Conservation (phyloP, 2,329 filamentous ascomycete genomes). For the Pseudogymnoascus pannorum region DNA sequence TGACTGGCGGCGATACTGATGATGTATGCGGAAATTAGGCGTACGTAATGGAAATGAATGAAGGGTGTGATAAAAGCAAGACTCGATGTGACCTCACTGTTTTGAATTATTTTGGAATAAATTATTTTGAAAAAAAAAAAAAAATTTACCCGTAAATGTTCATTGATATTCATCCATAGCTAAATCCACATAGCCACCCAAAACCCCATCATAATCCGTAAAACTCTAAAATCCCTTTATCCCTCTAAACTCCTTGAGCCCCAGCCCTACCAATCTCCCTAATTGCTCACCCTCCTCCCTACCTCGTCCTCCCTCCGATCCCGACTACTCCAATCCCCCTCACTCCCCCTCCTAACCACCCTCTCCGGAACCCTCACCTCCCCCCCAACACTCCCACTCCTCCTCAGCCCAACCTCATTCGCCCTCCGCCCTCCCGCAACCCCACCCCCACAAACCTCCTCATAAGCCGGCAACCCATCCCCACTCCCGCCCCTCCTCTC, state of each 20-base stretch:
- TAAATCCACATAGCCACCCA: neutral
- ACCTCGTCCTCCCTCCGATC: neutral
- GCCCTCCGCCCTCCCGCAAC: neutral
- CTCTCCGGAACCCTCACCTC: neutral
- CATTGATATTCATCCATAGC: neutral
- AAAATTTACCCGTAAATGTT: neutral
- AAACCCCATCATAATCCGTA: neutral
- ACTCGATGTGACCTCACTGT: neutral
- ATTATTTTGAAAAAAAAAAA: neutral
- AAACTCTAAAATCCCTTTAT: neutral
- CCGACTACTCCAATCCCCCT: neutral
- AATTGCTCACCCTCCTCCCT: neutral
- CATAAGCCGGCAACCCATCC: neutral
- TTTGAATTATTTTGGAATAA: neutral
- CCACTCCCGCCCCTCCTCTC: neutral
- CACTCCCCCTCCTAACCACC: neutral
- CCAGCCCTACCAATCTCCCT: neutral
- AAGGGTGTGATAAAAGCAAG: neutral
- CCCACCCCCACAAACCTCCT: neutral
- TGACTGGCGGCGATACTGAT: neutral
- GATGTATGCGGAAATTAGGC: neutral
- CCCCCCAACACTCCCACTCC: neutral
- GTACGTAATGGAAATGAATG: neutral
- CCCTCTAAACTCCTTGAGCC: neutral
- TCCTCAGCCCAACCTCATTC: neutral